A percentile compares a stretch with the other conserved stretches of the same genome.
phyloP scores from a whole-genome alignment of 2,329 filamentous ascomycete genomes.

The Botrytis squamosa region DNA sequence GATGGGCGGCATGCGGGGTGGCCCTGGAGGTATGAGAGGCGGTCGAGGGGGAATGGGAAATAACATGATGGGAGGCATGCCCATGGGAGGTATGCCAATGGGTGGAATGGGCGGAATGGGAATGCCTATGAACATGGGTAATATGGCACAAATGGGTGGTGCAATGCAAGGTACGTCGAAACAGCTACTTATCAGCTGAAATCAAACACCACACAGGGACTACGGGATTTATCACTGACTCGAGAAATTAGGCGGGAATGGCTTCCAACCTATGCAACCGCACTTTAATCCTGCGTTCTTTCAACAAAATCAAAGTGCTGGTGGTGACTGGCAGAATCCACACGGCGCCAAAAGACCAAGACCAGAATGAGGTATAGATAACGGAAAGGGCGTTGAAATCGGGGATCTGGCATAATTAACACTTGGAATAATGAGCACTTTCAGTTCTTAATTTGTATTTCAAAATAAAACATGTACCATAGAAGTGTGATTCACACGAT shows the following conservation, averaged over 20 bases:
- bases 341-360: constrained; percentile 78
- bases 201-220: background rate
- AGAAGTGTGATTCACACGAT: constrained; percentile 12
- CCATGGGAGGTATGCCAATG: constrained; percentile 57
- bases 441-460: constrained; percentile 21
- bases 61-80: constrained; percentile 46
- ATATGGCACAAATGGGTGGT: constrained; percentile 45
- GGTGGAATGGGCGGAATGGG: constrained; percentile 46
- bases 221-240: constrained; percentile 10
- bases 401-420: constrained; percentile 10
- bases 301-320: constrained; percentile 48
- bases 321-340: constrained; percentile 70
- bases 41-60: constrained; percentile 52
- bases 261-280: constrained; percentile 66
- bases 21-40: constrained; percentile 57
- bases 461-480: constrained; percentile 22
- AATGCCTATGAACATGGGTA: constrained; percentile 46
- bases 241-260: constrained; percentile 41
- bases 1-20: constrained; percentile 52
- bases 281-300: constrained; percentile 77
- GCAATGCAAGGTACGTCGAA: constrained; percentile 57
- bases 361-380: constrained; percentile 51
- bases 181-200: background rate
- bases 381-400: constrained; percentile 17
- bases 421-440: constrained; percentile 21